Base-by-base conservation (phyloP, 345 rosid species). In the Pugionium cornutum region DNA sequence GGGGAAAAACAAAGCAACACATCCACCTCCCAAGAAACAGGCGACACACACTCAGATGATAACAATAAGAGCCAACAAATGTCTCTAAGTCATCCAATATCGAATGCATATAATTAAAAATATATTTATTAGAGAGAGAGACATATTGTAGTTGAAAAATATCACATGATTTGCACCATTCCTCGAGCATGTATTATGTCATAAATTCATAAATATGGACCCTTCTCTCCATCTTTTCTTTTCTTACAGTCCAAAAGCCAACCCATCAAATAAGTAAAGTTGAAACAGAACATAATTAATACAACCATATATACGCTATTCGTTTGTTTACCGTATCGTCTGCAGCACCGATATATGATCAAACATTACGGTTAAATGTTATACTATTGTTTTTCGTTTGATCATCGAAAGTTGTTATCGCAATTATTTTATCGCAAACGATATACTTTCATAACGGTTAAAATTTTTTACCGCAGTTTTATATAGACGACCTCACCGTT, bases 151-250 rank as follows among this genome's bases (percentile, higher is more conserved):
- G 53, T 33, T 61, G 40, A 53, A 47, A 32, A 5, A n/a, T 54
- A 28, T 67, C 73, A 60, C 73, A 67, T 74, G 77, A 73, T 74
- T 74, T 33, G 77, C 68, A 67, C 68, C 73, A 73, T 60, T 46
- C 46, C 72, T 18, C 29, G n/a, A 53, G 33, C 64, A 53, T 67
- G 68, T 46, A 59, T 46, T 59, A 60, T 60, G 77, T 60, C 71
- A 66, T 57, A 58, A 18, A 11, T 64, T 49, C 32, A 73, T 59
- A 45, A 45, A 60, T 53, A 60, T 61, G 77, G 73, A 74, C 73
- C 68, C 73, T 61, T 46, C 68, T 39, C 77, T 61, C 64, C 68
- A 60, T 67, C 9, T 42, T 65, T 72, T 65, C 7, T 30, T 72
- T 33, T 58, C 66, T 72, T 58, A 46, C 45, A 50, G 37, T 59